These are phyloP conservation scores for Rutstroemia sp. DNA, from an alignment of 2,329 filamentous ascomycete genomes.

Conservation along the genomic window DNA sequence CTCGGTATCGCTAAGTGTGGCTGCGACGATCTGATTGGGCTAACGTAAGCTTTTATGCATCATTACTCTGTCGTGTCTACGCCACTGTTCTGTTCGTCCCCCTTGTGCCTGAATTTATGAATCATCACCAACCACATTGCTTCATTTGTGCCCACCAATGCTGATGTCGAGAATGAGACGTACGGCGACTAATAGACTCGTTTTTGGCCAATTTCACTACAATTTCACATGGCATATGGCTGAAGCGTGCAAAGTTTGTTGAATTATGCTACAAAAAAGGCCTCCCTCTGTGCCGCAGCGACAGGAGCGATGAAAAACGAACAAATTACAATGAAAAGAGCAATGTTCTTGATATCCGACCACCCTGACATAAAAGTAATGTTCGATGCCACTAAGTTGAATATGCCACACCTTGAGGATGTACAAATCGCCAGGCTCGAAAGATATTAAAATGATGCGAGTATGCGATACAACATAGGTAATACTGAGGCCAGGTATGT, in stretches of 20 bases:
- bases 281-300: constrained; percentile 17
- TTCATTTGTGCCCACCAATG: background rate
- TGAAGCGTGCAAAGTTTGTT: background rate
- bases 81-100: background rate
- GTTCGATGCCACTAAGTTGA: constrained; percentile 22
- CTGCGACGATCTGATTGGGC: background rate
- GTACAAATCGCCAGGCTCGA: constrained; percentile 24
- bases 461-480: constrained; percentile 20
- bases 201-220: too few relatives aligned
- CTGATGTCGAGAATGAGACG: too few relatives aligned
- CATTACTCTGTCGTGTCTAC: background rate
- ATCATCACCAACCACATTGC: background rate
- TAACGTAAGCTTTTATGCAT: background rate
- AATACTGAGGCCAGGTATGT: constrained; percentile 21
- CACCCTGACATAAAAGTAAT: constrained; percentile 25
- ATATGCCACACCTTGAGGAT: constrained; percentile 23
- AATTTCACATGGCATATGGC: too few relatives aligned
- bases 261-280: constrained; percentile 25
- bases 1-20: background rate
- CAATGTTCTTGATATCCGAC: constrained; percentile 25
- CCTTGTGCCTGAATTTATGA: background rate
- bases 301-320: constrained; percentile 21
- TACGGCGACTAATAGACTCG: too few relatives aligned
- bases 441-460: constrained; percentile 24
- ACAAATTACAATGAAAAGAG: constrained; percentile 23